Evolutionary conservation across 306 rosid genomes (phyloP).

Genomic region (Acacia crassicarpa): DNA sequence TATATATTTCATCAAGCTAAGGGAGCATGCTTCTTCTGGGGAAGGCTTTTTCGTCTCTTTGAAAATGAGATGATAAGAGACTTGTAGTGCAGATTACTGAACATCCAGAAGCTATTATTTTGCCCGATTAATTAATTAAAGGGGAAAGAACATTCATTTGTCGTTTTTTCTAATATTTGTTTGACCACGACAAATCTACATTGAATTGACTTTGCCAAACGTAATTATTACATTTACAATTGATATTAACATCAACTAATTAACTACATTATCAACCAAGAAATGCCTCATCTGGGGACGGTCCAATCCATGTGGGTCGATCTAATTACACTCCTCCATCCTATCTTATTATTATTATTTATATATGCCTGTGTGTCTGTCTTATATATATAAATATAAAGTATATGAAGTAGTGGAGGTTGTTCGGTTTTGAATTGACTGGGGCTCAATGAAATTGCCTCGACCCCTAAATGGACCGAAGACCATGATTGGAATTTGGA

Average conservation of each 20-base stretch:
- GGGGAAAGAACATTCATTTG: background rate
- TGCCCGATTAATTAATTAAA: background rate
- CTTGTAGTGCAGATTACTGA: background rate
- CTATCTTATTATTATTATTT: background rate
- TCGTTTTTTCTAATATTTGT: background rate
- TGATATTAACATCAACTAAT: background rate
- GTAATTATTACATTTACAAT: background rate
- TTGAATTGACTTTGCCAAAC: background rate
- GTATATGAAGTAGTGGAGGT: background rate
- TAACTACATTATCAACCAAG: background rate
- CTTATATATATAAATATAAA: background rate
- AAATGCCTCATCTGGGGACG: background rate
- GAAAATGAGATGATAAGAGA: background rate
- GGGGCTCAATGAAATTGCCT: background rate
- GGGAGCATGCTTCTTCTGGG: background rate
- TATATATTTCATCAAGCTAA: background rate
- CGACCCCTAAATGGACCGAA: background rate
- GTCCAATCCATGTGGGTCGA: background rate
- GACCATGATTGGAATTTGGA: background rate
- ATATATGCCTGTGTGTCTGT: background rate
- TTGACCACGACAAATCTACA: background rate
- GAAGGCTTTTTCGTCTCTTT: background rate
- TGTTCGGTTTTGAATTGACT: background rate
- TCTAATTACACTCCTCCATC: background rate
- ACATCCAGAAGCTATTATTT: background rate